Base-by-base conservation (phyloP, 1,139 yeast species). In the Nakaseomyces glabratus region DNA sequence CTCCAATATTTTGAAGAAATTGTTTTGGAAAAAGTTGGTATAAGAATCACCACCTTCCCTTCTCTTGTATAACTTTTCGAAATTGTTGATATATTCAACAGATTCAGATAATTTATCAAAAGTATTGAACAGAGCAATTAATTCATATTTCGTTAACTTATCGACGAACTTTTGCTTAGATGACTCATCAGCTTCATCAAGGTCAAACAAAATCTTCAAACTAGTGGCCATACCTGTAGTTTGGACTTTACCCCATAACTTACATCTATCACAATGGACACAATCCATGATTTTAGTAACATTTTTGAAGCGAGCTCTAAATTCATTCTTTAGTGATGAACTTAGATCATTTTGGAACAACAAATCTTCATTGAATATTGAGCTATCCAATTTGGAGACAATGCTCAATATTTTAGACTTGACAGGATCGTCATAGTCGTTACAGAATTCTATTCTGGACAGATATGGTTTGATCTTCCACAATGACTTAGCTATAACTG, bases 171-270 rank as follows among this genome's bases (percentile, higher is more conserved):
- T 64, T 35, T 65, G 63, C 39, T 65, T 64, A 25, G 66, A 61
- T 30, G 60, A 63, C 20, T 65, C 64, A 33, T 56, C 53, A 28
- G 52, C 49, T 28, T 59, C 52, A 33, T 65, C 64, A 40, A 81
- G 71, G 57, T 90, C 98, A 55, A 90, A 85, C 41, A 90, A 64
- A 17, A 88, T 71, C 60, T 90, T 90, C 53, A 93, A 69, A 2
- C 96, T 94, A 13, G 98, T 90, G 16, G 97, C 98, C 57, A 90
- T 90, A 17, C 98, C 98, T 14, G 93, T 85, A 1, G 95, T 85
- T 63, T 90, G 98, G 18, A 90, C 72, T 60, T 93, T 90, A 12
- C 98, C 98, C 98, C 98, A 90, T 62, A 93, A 67, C 53, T 97
- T 73, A 59, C 98, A 90, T 56, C 97, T 71, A 58, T 90, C 98